A percentile compares a stretch with the other conserved stretches of the same genome.
These are phyloP conservation scores for Herpotrichia juniperi DNA, from an alignment of 2,329 filamentous ascomycete species.

Conservation along the genomic window DNA sequence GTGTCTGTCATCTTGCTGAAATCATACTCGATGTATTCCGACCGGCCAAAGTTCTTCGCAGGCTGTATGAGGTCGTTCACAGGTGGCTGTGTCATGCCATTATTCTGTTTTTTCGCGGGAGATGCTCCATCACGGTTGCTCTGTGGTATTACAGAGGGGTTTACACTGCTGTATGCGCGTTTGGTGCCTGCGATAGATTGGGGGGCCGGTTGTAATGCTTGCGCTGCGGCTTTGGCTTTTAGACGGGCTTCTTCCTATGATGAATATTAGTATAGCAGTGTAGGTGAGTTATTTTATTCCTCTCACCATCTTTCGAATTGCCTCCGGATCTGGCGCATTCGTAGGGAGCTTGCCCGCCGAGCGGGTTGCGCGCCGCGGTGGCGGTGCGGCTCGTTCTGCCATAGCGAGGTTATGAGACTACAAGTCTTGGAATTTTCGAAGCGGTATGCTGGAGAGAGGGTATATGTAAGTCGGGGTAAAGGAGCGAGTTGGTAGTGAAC, in stretches of 20 bases:
- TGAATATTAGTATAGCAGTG: slow-evolving; percentile 2
- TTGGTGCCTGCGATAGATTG: slow-evolving; percentile 65
- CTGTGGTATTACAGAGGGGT: slow-evolving; percentile 60
- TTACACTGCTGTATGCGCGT: slow-evolving; percentile 70
- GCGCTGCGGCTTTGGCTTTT: slow-evolving; percentile 81
- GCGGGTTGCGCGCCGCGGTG: slow-evolving; percentile 49
- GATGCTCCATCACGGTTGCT: slow-evolving; percentile 69
- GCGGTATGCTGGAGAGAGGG: not conserved
- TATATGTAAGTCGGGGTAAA: not conserved
- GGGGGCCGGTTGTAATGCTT: slow-evolving; percentile 42
- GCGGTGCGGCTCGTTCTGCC: slow-evolving; percentile 54
- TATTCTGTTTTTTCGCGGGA: slow-evolving; percentile 41
- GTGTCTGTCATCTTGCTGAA: slow-evolving; percentile 98
- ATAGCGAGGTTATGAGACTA: slow-evolving; percentile 24
- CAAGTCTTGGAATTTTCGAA: not conserved
- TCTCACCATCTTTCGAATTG: slow-evolving; percentile 61
- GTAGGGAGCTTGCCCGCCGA: slow-evolving; percentile 49
- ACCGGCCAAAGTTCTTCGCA: slow-evolving; percentile 83
- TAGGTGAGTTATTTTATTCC: slow-evolving; percentile 9
- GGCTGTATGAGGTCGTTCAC: slow-evolving; percentile 67
- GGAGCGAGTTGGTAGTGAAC: not conserved
- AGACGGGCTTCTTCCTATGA: slow-evolving; percentile 82
- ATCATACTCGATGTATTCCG: slow-evolving; percentile 88
- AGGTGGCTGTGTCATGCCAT: slow-evolving; percentile 40
- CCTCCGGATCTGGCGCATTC: slow-evolving; percentile 64